These are phyloP conservation scores for Beauveria sp. DNA, from an alignment of 2,329 filamentous ascomycete genomes.

Conservation along the genomic window DNA sequence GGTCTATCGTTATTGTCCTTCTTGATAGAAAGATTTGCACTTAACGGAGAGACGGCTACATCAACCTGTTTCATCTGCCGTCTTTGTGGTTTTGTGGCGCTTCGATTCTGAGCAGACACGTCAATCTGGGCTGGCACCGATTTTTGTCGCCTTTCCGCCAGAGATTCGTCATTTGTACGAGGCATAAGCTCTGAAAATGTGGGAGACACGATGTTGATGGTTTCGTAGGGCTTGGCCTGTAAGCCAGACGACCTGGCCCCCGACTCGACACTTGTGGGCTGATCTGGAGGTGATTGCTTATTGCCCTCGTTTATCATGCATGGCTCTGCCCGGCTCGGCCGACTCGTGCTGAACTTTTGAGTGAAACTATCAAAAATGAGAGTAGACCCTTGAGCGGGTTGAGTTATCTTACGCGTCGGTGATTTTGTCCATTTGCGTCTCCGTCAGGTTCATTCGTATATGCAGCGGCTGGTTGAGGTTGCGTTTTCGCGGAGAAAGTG, in stretches of 20 bases:
- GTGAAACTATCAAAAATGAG: conserved; percentile 12
- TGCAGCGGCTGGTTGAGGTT: conserved; percentile 32
- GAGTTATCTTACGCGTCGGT: conserved; percentile 33
- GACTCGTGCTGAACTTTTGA: conserved; percentile 22
- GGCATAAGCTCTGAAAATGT: conserved; percentile 28
- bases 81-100: not conserved
- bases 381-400: not conserved
- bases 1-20: conserved; percentile 14
- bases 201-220: conserved; percentile 15
- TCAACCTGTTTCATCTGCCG: conserved; percentile 9
- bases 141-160: conserved; percentile 25
- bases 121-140: not conserved
- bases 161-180: conserved; percentile 13
- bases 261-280: not conserved
- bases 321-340: conserved; percentile 7
- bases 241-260: not conserved
- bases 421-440: conserved; percentile 40
- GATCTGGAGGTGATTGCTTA: not conserved
- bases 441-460: conserved; percentile 41
- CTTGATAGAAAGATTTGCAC: conserved; percentile 12
- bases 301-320: conserved; percentile 14
- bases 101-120: not conserved
- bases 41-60: conserved; percentile 22
- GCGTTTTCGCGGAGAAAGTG: conserved; percentile 28
- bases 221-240: conserved; percentile 5